Evolutionary conservation across 2,329 filamentous ascomycete genomes (phyloP).

Genomic region (Orbilia ellipsospora): DNA sequence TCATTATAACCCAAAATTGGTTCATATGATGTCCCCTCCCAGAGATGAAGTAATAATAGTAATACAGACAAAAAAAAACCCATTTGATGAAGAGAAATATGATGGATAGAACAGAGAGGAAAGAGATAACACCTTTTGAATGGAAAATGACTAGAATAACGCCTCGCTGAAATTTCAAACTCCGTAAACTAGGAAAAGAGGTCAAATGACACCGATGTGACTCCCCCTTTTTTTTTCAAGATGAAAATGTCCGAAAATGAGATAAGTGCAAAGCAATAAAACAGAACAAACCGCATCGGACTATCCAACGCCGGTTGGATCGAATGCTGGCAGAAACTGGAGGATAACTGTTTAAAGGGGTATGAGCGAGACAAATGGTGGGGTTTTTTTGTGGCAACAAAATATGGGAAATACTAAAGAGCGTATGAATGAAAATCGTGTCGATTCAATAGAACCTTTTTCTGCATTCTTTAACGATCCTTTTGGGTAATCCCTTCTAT

Average conservation of each 20-base stretch:
- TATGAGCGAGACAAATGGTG: background rate
- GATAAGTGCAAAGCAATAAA: conserved; percentile 11
- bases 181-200: conserved; percentile 35
- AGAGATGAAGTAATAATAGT: conserved; percentile 42
- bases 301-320: conserved; percentile 31
- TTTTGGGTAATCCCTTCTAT: conserved; percentile 42
- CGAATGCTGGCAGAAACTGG: background rate
- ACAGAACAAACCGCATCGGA: conserved; percentile 13
- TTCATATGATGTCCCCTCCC: conserved; percentile 37
- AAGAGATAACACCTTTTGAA: conserved; percentile 43
- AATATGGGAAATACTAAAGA: background rate
- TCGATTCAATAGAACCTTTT: background rate
- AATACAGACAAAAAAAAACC: conserved; percentile 25
- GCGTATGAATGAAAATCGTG: conserved; percentile 26
- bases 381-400: background rate
- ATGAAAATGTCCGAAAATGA: conserved; percentile 10
- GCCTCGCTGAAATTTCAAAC: conserved; percentile 52
- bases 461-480: conserved; percentile 4
- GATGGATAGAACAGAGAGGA: conserved; percentile 5
- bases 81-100: conserved; percentile 13
- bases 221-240: conserved; percentile 40
- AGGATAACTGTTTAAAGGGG: conserved; percentile 3
- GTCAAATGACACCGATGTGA: conserved; percentile 53
- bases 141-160: conserved; percentile 27
- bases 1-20: conserved; percentile 38